Conservation (phyloP, 2,329 filamentous ascomycete genomes). For the Xylaria sp. region DNA sequence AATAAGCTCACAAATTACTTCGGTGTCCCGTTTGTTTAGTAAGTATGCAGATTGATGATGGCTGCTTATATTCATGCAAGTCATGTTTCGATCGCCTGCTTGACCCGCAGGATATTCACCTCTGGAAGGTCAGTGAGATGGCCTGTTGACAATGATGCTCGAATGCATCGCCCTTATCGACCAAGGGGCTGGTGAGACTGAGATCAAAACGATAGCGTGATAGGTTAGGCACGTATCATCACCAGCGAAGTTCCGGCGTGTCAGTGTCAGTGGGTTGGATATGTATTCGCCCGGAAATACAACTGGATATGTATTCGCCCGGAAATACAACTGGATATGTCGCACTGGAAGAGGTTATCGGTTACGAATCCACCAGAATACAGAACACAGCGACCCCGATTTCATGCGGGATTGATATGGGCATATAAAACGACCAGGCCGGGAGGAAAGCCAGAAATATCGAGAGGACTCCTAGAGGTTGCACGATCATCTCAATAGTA, state of each 20-base stretch:
- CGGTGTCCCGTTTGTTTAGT: too few relatives aligned
- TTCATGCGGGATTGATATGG: too few relatives aligned
- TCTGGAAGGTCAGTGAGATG: background rate
- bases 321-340: background rate
- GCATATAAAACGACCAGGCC: too few relatives aligned
- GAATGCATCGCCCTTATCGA: background rate
- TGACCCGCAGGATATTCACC: too few relatives aligned
- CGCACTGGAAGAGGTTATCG: too few relatives aligned
- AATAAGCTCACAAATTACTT: constrained; percentile 53
- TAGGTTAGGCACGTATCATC: background rate
- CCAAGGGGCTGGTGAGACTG: background rate
- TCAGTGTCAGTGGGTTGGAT: background rate
- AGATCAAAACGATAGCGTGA: background rate
- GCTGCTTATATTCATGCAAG: background rate
- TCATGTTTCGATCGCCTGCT: too few relatives aligned
- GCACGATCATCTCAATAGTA: background rate
- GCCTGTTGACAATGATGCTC: background rate
- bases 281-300: background rate
- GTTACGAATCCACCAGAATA: background rate
- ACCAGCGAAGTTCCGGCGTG: background rate
- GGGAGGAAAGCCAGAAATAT: too few relatives aligned
- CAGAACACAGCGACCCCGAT: background rate
- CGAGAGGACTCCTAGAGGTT: too few relatives aligned
- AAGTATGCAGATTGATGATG: too few relatives aligned
- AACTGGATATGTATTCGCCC: background rate